A percentile compares a stretch with the other conserved stretches of the same genome.
Evolutionary conservation across 805 yeast genomes (phyloP).

Genomic region (Yamadazyma phyllophila): DNA sequence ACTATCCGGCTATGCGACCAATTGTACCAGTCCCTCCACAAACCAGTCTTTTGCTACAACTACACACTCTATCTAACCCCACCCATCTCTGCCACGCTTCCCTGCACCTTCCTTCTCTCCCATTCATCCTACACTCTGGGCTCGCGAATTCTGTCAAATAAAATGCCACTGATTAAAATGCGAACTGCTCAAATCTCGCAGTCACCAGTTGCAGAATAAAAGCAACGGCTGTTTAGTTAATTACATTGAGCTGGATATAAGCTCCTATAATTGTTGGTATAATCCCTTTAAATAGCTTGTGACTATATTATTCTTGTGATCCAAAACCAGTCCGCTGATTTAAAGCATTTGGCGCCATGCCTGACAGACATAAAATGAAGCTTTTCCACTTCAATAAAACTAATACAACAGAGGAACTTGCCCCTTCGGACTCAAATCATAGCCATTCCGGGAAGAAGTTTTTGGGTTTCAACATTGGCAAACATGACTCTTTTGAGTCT

Average conservation of each 20-base stretch:
- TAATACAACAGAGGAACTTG: constrained; percentile 21
- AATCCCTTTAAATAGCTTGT: too few relatives aligned
- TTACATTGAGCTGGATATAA: neutral
- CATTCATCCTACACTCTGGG: neutral
- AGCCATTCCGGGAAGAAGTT: constrained; percentile 26
- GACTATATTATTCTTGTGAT: neutral
- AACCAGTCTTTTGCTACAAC: too few relatives aligned
- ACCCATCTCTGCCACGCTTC: neutral
- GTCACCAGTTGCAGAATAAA: neutral
- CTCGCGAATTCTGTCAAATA: constrained; percentile 5
- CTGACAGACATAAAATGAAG: constrained; percentile 44
- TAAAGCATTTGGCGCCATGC: constrained; percentile 24
- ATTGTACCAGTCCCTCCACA: too few relatives aligned
- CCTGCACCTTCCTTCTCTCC: neutral
- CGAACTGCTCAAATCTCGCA: neutral
- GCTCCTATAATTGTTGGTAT: neutral
- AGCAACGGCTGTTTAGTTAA: neutral
- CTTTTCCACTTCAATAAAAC: constrained; percentile 37
- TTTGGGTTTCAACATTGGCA: constrained; percentile 42
- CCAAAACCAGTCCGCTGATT: neutral
- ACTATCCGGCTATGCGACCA: too few relatives aligned
- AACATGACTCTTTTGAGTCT: constrained; percentile 39
- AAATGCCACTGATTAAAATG: neutral
- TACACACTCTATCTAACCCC: neutral
- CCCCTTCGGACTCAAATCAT: constrained; percentile 33